Evolutionary conservation across 2,329 filamentous ascomycete genomes (phyloP), one percentile per base, ranked within the genome.

Genomic region (Bisporella sp.): DNA sequence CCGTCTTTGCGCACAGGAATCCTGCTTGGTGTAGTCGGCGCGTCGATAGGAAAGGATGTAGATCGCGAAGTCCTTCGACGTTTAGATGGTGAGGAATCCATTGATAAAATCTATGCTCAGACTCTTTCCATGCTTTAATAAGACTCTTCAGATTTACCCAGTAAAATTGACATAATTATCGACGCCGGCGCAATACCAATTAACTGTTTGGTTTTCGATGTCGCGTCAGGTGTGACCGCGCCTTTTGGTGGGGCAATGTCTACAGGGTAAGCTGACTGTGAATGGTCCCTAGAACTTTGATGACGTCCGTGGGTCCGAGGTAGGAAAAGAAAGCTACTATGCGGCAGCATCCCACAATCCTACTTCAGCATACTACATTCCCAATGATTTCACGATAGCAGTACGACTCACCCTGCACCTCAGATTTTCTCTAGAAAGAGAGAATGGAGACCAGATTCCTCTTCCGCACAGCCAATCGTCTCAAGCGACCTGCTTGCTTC

Each of bases 31-130:
- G 67, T 70, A 51, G 68, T 69, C 35, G 68, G 68, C 58, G 67
- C 67, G 61, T 64, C 64, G 56, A 73, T 62, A 28, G 70, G 61
- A 45, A 73, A 61, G 6, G 71, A 72, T 29, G 71, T 72, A 28
- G 72, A 73, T 13, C 80, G 77, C 53, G 81, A 84, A 28, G 74
- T 81, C 63, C 81, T 82, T 61, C 81, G 77, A 62, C 81, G 73
- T 66, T 87, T 87, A 5, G 79, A 71, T 44, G 81, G 77, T 30
- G 81, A 79, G 49, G 74, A 70, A 55, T 81, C 77, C 74, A 78
- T 77, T 54, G 53, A 21, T 21, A 21, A 21, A 21, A 3, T 21
- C 21, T 21, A 21, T 21, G 21, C 21, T 21, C 21, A 21, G 21
- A 21, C 21, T 3, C 3, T 21, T 21, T 21, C 21, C 21, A 21